phyloP scores from a whole-genome alignment of 2,329 filamentous ascomycete species.

The Phialophora chinensis region DNA sequence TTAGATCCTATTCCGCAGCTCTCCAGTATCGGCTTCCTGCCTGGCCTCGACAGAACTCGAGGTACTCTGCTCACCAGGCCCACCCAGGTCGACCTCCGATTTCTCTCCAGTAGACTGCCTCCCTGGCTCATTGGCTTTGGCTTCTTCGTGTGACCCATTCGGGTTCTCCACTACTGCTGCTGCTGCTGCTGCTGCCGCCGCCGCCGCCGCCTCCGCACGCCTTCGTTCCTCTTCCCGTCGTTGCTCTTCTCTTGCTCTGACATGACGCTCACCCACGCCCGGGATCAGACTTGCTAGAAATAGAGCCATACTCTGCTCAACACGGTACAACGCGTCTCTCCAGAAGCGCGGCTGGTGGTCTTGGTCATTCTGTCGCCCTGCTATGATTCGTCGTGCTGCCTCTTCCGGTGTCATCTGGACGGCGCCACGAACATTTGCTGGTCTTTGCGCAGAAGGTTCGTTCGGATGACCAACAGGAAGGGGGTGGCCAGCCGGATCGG shows the following conservation, averaged over 20 bases:
- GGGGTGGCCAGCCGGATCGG: conserved; percentile 16
- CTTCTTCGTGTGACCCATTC: background rate
- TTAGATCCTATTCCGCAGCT: conserved; percentile 18
- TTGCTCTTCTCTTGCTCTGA: conserved; percentile 57
- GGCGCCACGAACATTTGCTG: conserved; percentile 32
- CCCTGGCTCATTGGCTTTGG: background rate
- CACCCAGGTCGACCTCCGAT: conserved; percentile 9
- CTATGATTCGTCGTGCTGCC: conserved; percentile 38
- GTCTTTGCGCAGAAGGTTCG: conserved; percentile 17
- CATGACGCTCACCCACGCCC: conserved; percentile 66
- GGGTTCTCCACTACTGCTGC: background rate
- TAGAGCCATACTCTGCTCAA: conserved; percentile 64
- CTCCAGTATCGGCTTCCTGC: conserved; percentile 3
- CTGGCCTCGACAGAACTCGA: conserved; percentile 20
- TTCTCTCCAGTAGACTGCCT: background rate
- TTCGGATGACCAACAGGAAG: background rate
- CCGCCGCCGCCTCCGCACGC: conserved; percentile 26
- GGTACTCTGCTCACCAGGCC: conserved; percentile 12
- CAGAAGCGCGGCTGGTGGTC: conserved; percentile 26
- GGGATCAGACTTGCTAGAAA: conserved; percentile 68
- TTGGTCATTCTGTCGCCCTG: conserved; percentile 31
- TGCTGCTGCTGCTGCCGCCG: background rate
- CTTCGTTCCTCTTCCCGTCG: conserved; percentile 37
- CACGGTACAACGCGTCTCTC: conserved; percentile 39
- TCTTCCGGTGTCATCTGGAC: conserved; percentile 36